These are phyloP conservation scores for Cladobotryum mycophilum DNA, from an alignment of 2,329 filamentous ascomycete genomes.

Conservation along the genomic window DNA sequence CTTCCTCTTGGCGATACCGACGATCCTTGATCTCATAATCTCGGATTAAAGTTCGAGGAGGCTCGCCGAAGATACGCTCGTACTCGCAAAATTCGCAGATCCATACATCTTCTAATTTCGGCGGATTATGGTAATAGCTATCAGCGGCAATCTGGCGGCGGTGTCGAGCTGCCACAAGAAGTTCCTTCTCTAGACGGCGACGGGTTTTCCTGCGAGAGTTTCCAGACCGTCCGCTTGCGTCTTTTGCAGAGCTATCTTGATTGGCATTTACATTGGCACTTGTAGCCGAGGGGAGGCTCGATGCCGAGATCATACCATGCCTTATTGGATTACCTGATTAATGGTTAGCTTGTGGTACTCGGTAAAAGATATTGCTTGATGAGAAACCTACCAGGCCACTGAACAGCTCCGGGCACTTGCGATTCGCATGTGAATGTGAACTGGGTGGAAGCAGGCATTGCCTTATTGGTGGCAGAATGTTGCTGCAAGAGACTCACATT, in stretches of 20 bases:
- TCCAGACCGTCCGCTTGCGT: conserved; percentile 22
- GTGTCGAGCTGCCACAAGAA: conserved; percentile 67
- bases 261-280: conserved; percentile 14
- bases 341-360: neutral
- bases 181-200: conserved; percentile 62
- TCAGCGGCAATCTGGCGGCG: conserved; percentile 72
- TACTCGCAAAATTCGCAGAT: conserved; percentile 99
- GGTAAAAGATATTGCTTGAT: neutral
- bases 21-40: conserved; percentile 94
- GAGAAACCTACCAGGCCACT: conserved; percentile 56
- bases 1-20: conserved; percentile 72
- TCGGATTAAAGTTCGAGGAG: conserved; percentile 76
- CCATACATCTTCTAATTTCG: conserved; percentile 69
- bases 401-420: conserved; percentile 72
- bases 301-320: conserved; percentile 1
- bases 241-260: conserved; percentile 31
- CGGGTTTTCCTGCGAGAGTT: conserved; percentile 51
- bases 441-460: conserved; percentile 69
- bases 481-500: conserved; percentile 74
- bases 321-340: neutral
- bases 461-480: conserved; percentile 50
- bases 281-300: conserved; percentile 11
- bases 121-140: conserved; percentile 68
- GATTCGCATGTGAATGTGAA: conserved; percentile 97
- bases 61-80: conserved; percentile 86